Percentiles rank a stretch among this genome's conserved stretches.
Conservation (phyloP, 1,284 basidiomycete genomes). For the Rhodotorula sp. region DNA sequence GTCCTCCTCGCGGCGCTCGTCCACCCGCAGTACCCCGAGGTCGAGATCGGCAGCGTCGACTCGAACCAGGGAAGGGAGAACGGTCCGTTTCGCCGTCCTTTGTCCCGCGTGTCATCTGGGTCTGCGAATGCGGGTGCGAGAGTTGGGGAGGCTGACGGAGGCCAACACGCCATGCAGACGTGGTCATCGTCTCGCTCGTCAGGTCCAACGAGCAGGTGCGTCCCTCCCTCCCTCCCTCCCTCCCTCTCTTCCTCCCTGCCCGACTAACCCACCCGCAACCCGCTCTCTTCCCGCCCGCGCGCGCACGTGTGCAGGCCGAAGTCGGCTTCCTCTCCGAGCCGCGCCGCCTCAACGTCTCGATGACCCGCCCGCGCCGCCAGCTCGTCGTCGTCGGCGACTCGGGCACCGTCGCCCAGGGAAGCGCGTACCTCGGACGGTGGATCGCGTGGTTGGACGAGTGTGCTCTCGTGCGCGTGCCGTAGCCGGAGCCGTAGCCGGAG, state of each 20-base stretch:
- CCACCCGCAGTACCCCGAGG: slow-evolving; percentile 67
- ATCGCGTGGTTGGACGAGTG: slow-evolving; percentile 84
- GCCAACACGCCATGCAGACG: slow-evolving; percentile 82
- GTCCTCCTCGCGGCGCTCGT: slow-evolving; percentile 72
- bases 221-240: background rate
- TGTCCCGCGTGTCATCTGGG: slow-evolving; percentile 59
- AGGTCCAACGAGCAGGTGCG: slow-evolving; percentile 65
- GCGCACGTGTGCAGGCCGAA: slow-evolving; percentile 61
- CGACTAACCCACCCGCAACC: background rate
- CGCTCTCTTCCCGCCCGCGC: no score
- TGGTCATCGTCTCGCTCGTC: slow-evolving; percentile 83
- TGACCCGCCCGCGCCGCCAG: slow-evolving; percentile 90
- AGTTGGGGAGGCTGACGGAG: no score
- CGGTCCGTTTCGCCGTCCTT: slow-evolving; percentile 2
- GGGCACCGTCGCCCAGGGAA: slow-evolving; percentile 79
- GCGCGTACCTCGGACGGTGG: slow-evolving; percentile 81
- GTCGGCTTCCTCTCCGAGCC: slow-evolving; percentile 92
- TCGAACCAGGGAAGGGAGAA: slow-evolving; percentile 87
- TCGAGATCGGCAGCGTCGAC: slow-evolving; percentile 89
- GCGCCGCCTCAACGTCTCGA: slow-evolving; percentile 81
- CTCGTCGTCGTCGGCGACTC: slow-evolving; percentile 88
- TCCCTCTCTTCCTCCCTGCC: background rate
- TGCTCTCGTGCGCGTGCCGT: slow-evolving; percentile 54
- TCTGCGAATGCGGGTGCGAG: slow-evolving; percentile 69
- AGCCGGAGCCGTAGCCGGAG: no score